phyloP scores from a whole-genome alignment of 345 rosid genomes.

The Melaleuca quinquenervia region DNA sequence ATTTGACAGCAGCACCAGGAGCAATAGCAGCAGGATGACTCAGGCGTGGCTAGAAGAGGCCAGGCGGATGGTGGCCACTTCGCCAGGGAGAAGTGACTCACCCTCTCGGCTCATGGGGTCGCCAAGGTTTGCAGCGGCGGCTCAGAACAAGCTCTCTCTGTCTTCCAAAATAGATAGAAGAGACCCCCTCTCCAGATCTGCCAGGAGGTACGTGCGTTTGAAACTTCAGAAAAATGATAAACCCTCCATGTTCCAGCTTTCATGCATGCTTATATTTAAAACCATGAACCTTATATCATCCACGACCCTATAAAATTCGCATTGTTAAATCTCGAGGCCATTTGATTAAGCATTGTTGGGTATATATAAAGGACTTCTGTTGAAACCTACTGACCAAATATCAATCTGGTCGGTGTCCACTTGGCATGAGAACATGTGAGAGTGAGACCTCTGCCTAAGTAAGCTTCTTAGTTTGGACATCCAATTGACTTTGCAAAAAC shows the following conservation, averaged over 20 bases:
- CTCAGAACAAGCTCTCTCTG: conserved; percentile 15
- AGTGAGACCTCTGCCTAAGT: not conserved
- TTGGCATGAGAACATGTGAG: not conserved
- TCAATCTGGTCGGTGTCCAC: not conserved
- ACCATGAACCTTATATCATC: not conserved
- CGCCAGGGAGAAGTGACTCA: conserved; percentile 32
- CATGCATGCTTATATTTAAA: not conserved
- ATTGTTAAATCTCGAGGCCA: not conserved
- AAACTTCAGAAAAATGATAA: not conserved
- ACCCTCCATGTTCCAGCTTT: not conserved
- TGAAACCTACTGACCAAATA: not conserved
- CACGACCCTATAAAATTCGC: not conserved
- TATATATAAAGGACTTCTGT: not conserved
- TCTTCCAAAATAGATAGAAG: conserved; percentile 32
- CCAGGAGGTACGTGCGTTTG: conserved; percentile 32
- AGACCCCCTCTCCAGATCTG: conserved; percentile 56
- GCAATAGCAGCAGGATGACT: conserved; percentile 45
- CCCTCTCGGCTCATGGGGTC: conserved; percentile 30
- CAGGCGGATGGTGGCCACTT: conserved; percentile 34
- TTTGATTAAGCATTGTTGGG: not conserved
- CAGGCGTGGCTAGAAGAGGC: conserved; percentile 60
- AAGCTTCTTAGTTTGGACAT: not conserved
- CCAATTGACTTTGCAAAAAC: not conserved
- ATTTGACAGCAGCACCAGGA: conserved; percentile 46
- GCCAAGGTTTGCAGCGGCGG: conserved; percentile 33